A percentile compares a stretch with the other conserved stretches of the same genome.
phyloP scores from a whole-genome alignment of 73 alveolate species.

The Paramecium pentaurelia region DNA sequence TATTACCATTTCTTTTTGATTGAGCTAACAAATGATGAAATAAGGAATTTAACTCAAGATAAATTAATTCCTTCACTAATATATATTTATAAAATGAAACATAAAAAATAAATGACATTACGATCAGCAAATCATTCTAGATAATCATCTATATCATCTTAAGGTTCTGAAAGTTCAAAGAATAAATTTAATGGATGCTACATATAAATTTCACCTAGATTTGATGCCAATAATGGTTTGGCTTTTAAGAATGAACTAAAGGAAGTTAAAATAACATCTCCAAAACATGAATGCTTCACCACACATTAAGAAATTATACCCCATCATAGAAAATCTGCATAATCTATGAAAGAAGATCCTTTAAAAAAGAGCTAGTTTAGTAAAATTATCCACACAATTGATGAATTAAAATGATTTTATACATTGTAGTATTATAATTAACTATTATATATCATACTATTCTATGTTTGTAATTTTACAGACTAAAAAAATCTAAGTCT shows the following conservation, averaged over 20 bases:
- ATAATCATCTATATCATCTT: background rate
- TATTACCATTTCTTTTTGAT: background rate
- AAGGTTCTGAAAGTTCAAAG: background rate
- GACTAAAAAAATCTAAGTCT: conserved; percentile 21
- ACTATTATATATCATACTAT: background rate
- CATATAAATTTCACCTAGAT: background rate
- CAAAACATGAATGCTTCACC: background rate
- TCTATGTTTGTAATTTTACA: conserved; percentile 8
- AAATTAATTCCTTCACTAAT: background rate
- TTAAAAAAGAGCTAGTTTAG: background rate
- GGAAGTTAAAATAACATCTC: background rate
- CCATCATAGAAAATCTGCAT: background rate
- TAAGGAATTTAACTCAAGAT: background rate
- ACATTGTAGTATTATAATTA: background rate
- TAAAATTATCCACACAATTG: background rate
- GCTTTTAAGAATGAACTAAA: background rate
- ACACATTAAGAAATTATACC: background rate
- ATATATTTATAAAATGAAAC: background rate
- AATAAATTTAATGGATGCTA: background rate
- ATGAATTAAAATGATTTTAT: background rate
- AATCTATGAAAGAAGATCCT: background rate
- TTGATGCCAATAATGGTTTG: background rate
- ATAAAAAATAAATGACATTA: background rate
- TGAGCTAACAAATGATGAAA: background rate
- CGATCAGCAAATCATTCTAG: background rate